These are phyloP conservation scores for Tetrahymena borealis DNA, from an alignment of 73 alveolate species.

Conservation along the genomic window DNA sequence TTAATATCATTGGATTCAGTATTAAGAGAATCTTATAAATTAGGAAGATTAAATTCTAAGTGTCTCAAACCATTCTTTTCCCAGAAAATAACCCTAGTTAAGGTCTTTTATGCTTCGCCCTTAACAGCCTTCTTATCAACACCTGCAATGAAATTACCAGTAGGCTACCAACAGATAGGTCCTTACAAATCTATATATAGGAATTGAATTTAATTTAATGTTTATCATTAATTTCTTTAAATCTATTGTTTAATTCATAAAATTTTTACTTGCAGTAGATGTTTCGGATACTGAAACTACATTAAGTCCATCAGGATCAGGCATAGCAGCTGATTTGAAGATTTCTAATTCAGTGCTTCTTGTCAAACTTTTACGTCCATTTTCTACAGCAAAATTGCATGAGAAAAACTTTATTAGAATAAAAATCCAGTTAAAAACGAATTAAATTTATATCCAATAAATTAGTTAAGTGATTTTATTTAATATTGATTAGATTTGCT, in stretches of 20 bases:
- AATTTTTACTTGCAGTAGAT: slow-evolving; percentile 7
- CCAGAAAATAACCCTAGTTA: slow-evolving; percentile 74
- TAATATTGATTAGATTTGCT: neutral
- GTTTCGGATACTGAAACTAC: slow-evolving; percentile 54
- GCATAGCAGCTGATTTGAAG: slow-evolving; percentile 86
- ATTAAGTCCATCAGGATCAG: slow-evolving; percentile 71
- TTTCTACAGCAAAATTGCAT: slow-evolving; percentile 45
- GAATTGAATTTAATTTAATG: neutral
- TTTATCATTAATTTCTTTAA: slow-evolving; percentile 65
- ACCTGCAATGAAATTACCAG: slow-evolving; percentile 88
- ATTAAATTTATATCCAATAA: neutral
- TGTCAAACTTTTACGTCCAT: slow-evolving; percentile 82
- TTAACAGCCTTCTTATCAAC: slow-evolving; percentile 45
- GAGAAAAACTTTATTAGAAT: neutral
- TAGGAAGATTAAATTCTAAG: slow-evolving; percentile 76
- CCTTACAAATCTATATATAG: slow-evolving; percentile 42
- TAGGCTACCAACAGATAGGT: slow-evolving; percentile 84
- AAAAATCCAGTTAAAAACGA: neutral
- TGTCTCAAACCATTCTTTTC: slow-evolving; percentile 96
- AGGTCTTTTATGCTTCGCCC: neutral
- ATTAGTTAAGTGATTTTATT: neutral
- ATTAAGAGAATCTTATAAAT: neutral
- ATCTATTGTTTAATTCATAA: slow-evolving; percentile 34
- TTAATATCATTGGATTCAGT: neutral
- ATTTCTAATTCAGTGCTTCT: slow-evolving; percentile 74